Percentiles rank a stretch among this genome's conserved stretches.
Evolutionary conservation across 2,329 filamentous ascomycete genomes (phyloP).

Genomic region (Trichoderma semiorbis): DNA sequence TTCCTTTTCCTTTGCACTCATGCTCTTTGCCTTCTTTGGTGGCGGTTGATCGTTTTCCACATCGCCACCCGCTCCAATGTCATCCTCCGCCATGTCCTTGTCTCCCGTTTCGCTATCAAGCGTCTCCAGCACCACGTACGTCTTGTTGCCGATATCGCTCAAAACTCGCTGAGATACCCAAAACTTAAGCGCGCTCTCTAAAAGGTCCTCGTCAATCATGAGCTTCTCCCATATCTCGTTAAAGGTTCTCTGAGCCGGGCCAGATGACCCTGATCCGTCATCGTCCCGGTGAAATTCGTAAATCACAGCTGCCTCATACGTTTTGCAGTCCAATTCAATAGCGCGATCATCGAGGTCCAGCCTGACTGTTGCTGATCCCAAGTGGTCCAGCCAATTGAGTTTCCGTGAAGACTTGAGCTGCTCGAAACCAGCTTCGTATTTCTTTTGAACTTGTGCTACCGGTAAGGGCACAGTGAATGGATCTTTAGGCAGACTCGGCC

Average conservation of each 20-base stretch:
- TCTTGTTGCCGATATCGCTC: slow-evolving; percentile 50
- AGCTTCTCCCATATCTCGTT: slow-evolving; percentile 56
- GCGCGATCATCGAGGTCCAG: slow-evolving; percentile 79
- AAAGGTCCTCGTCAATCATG: slow-evolving; percentile 70
- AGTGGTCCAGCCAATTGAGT: slow-evolving; percentile 80
- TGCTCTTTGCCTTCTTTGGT: slow-evolving; percentile 50
- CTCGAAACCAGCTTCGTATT: slow-evolving; percentile 74
- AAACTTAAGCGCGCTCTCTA: slow-evolving; percentile 64
- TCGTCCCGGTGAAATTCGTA: slow-evolving; percentile 65
- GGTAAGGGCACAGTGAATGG: slow-evolving; percentile 60
- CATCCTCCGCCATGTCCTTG: slow-evolving; percentile 32
- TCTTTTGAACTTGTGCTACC: slow-evolving; percentile 59
- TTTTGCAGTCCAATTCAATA: slow-evolving; percentile 68
- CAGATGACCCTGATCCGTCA: slow-evolving; percentile 31
- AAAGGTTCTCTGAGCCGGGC: slow-evolving; percentile 42
- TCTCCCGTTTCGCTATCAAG: slow-evolving; percentile 40
- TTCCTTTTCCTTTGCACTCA: slow-evolving; percentile 63
- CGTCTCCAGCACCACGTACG: slow-evolving; percentile 66
- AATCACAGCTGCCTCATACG: slow-evolving; percentile 85
- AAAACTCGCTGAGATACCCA: slow-evolving; percentile 70
- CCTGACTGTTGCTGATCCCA: slow-evolving; percentile 76
- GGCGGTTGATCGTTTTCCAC: slow-evolving; percentile 34
- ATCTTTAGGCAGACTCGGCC: slow-evolving; percentile 76
- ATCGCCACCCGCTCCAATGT: slow-evolving; percentile 23
- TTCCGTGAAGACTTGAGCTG: slow-evolving; percentile 78